These are phyloP conservation scores for Gnomoniopsis smithogilvyi DNA, from an alignment of 2,329 filamentous ascomycete species.

Conservation along the genomic window DNA sequence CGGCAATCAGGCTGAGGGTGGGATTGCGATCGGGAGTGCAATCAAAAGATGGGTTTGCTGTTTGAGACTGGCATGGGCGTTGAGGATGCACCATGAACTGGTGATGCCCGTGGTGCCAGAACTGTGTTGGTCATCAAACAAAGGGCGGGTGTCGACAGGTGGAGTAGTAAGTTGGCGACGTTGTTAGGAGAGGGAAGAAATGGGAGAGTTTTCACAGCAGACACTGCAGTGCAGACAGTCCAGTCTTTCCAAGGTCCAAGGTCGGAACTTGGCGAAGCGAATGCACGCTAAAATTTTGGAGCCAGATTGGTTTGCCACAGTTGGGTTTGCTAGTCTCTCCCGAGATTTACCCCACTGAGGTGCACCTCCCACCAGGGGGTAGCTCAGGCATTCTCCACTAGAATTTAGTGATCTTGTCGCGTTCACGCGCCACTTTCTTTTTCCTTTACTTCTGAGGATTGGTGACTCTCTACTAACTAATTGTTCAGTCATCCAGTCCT, in stretches of 20 bases:
- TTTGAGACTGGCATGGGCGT: slow-evolving; percentile 11
- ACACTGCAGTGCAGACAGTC: not conserved
- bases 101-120: slow-evolving; percentile 30
- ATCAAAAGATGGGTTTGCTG: slow-evolving; percentile 5
- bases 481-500: no score
- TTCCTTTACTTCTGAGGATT: not conserved
- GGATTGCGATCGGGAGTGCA: slow-evolving; percentile 31
- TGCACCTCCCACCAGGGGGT: no score
- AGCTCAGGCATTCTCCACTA: not conserved
- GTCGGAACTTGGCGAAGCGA: slow-evolving; percentile 3
- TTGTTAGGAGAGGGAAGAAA: slow-evolving; percentile 19
- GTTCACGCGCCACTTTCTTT: not conserved
- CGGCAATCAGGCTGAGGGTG: slow-evolving; percentile 54
- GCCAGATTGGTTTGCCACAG: no score
- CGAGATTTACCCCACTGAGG: not conserved
- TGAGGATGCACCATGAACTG: slow-evolving; percentile 27
- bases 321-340: no score
- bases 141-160: slow-evolving; percentile 18
- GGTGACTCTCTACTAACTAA: no score
- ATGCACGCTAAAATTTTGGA: no score
- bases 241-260: no score
- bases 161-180: slow-evolving; percentile 22
- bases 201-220: slow-evolving; percentile 18
- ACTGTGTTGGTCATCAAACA: slow-evolving; percentile 34
- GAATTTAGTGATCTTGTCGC: not conserved